Percentiles rank a stretch among this genome's conserved stretches.
Conservation (phyloP, 257 asterid genomes). For the Rehmannia glutinosa region DNA sequence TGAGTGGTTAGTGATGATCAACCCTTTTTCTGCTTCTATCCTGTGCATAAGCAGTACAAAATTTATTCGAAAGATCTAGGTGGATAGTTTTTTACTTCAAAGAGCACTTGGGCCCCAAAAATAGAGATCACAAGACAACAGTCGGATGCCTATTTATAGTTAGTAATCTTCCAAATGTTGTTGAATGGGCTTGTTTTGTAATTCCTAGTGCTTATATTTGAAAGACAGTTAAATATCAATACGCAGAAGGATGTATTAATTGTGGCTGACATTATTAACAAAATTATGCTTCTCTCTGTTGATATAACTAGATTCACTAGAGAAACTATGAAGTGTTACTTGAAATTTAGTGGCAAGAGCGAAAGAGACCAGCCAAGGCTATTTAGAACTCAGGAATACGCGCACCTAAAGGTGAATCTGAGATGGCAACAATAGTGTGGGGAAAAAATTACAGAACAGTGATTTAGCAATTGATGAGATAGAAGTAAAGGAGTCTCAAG, state of each 20-base stretch:
- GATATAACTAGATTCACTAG: conserved; percentile 1
- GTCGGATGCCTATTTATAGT: neutral
- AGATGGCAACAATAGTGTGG: conserved; percentile 6
- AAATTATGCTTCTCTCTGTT: neutral
- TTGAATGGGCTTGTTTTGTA: neutral
- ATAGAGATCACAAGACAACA: conserved; percentile 5
- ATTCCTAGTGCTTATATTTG: neutral
- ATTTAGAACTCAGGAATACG: neutral
- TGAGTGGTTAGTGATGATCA: conserved; percentile 85
- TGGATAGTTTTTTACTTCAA: conserved; percentile 10
- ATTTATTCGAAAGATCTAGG: conserved; percentile 2
- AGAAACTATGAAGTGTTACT: neutral
- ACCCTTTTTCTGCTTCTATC: conserved; percentile 96
- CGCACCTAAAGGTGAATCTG: neutral
- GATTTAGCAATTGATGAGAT: conserved; percentile 7
- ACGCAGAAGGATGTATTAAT: neutral
- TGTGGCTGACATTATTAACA: neutral
- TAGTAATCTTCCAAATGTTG: neutral
- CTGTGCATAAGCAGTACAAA: conserved; percentile 44
- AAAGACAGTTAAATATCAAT: conserved; percentile 1
- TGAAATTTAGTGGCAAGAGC: neutral
- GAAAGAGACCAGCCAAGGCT: conserved; percentile 19
- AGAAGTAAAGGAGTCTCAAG: conserved; percentile 1
- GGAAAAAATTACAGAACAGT: neutral
- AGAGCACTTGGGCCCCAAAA: neutral